Percentiles rank a stretch among this genome's conserved stretches.
These are phyloP conservation scores for Penicillium sp. DNA, from an alignment of 2,329 filamentous ascomycete genomes.

Conservation along the genomic window DNA sequence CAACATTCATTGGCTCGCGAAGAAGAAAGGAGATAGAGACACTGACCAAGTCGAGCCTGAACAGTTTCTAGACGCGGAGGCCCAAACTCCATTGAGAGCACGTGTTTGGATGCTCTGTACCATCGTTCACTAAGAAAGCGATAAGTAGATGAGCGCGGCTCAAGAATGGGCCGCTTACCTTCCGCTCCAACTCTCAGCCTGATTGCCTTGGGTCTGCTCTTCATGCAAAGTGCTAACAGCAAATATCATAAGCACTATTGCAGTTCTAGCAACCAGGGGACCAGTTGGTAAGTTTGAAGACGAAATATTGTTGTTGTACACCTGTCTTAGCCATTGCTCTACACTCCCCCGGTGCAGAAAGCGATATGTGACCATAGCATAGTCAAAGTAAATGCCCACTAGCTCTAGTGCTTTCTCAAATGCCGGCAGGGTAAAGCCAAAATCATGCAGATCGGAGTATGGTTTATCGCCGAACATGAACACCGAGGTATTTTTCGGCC, in stretches of 20 bases:
- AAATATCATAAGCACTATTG: conserved; percentile 56
- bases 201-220: conserved; percentile 44
- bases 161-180: conserved; percentile 29
- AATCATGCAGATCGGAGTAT: conserved; percentile 44
- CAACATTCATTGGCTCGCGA: conserved; percentile 66
- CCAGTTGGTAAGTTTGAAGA: conserved; percentile 44
- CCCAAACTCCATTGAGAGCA: conserved; percentile 54
- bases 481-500: conserved; percentile 49
- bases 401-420: conserved; percentile 48
- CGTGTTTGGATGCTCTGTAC: conserved; percentile 44
- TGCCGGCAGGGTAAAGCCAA: conserved; percentile 46
- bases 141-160: conserved; percentile 2
- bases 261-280: conserved; percentile 52
- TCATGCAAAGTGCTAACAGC: conserved; percentile 55
- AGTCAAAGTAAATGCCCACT: conserved; percentile 63
- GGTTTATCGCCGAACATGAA: conserved; percentile 59
- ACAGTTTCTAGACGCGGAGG: conserved; percentile 61
- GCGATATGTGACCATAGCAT: conserved; percentile 64
- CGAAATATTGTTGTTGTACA: conserved; percentile 46
- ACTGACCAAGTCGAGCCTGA: conserved; percentile 63
- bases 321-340: conserved; percentile 51
- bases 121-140: conserved; percentile 38
- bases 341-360: conserved; percentile 62
- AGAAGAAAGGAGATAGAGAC: conserved; percentile 63
- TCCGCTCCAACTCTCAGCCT: conserved; percentile 30